phyloP scores from a whole-genome alignment of 768 basidiomycete genomes.

The Pisolithus tinctorius region DNA sequence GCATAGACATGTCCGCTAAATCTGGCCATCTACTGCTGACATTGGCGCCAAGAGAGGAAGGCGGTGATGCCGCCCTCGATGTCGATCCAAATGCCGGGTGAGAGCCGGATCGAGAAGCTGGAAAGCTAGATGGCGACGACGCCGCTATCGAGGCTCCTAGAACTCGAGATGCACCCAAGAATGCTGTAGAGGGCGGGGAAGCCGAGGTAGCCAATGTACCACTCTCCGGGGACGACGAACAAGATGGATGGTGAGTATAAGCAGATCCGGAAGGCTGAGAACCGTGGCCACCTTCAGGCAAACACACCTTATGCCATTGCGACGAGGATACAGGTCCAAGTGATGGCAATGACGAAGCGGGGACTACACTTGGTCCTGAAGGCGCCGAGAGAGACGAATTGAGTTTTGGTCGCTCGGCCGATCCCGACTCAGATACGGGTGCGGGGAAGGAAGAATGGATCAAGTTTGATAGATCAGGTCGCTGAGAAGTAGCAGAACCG shows the following conservation, averaged over 20 bases:
- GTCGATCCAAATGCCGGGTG: not conserved
- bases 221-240: not conserved
- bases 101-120: not conserved
- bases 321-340: not conserved
- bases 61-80: not conserved
- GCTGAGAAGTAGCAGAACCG: slow-evolving; percentile 13
- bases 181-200: not conserved
- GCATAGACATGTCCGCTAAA: not conserved
- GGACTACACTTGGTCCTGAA: not conserved
- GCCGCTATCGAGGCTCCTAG: not conserved
- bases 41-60: not conserved
- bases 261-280: too few species aligned
- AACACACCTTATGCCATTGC: not conserved
- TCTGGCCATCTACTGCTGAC: not conserved
- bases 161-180: not conserved
- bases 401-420: slow-evolving; percentile 16
- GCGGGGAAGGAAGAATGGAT: slow-evolving; percentile 13
- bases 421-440: slow-evolving; percentile 5
- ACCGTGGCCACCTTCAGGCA: not conserved
- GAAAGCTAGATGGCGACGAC: not conserved
- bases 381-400: slow-evolving; percentile 9
- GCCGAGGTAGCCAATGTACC: not conserved
- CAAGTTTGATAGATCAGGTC: slow-evolving; percentile 16
- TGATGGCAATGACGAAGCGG: not conserved
- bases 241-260: not conserved